Evolutionary conservation across 2,329 filamentous ascomycete genomes (phyloP).

Genomic region (Sclerotinia sclerotiorum): DNA sequence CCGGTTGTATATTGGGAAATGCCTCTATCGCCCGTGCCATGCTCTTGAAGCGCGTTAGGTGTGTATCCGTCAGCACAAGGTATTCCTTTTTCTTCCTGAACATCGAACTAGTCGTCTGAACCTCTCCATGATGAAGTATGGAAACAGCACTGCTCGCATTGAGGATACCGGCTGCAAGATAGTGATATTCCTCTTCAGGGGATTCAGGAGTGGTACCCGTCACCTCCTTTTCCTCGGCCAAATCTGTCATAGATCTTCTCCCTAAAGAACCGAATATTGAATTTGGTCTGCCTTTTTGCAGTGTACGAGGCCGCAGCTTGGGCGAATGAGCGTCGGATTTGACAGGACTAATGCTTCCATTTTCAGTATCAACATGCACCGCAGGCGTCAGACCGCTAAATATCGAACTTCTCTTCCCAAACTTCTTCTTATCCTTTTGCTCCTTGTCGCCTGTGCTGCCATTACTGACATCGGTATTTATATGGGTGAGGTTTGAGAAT

Average conservation of each 20-base stretch:
- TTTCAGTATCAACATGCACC: constrained; percentile 25
- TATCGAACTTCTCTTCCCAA: constrained; percentile 35
- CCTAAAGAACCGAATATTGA: constrained; percentile 41
- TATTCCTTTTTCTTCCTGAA: constrained; percentile 73
- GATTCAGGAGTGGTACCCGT: constrained; percentile 33
- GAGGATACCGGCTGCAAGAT: constrained; percentile 22
- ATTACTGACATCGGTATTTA: constrained; percentile 34
- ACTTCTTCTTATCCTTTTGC: constrained; percentile 37
- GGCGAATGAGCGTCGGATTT: constrained; percentile 32
- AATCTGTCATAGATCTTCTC: constrained; percentile 36
- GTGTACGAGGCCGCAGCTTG: constrained; percentile 34
- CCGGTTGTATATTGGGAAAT: constrained; percentile 54
- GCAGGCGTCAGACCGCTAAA: constrained; percentile 32
- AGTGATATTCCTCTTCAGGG: constrained; percentile 30
- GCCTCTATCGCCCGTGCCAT: constrained; percentile 64
- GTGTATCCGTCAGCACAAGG: constrained; percentile 67
- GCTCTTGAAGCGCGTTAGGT: constrained; percentile 67
- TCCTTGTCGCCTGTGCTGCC: constrained; percentile 28
- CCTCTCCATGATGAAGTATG: constrained; percentile 66
- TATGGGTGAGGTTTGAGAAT: constrained; percentile 32
- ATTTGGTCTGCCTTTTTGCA: constrained; percentile 38
- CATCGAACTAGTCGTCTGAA: constrained; percentile 68
- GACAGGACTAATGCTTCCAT: constrained; percentile 32
- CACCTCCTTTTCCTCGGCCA: constrained; percentile 34
- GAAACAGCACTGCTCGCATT: constrained; percentile 34